phyloP scores from a whole-genome alignment of 2,329 filamentous ascomycete species.

The Rhytidhysteron rufulum region DNA sequence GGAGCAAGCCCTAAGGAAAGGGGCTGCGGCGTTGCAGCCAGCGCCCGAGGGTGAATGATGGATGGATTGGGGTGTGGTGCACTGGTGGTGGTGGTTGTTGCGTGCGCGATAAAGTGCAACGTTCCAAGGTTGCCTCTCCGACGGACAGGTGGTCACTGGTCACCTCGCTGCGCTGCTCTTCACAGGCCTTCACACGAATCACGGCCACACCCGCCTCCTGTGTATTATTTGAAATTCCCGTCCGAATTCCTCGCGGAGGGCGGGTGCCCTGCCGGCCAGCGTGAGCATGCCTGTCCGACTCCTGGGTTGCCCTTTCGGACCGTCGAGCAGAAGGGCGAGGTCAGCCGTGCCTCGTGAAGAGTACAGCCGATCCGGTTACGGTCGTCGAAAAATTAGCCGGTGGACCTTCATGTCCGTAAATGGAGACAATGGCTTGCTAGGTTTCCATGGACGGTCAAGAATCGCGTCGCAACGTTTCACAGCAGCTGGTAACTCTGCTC shows the following conservation, averaged over 20 bases:
- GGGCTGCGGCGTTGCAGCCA: conserved; percentile 10
- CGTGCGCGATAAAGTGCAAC: not conserved
- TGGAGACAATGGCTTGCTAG: conserved; percentile 19
- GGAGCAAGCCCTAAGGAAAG: conserved; percentile 19
- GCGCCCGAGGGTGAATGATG: not conserved
- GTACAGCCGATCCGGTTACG: conserved; percentile 16
- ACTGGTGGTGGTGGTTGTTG: not conserved
- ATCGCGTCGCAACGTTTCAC: conserved; percentile 2
- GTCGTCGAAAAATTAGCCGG: conserved; percentile 18
- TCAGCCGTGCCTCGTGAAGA: conserved; percentile 14
- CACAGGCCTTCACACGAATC: too few relatives aligned
- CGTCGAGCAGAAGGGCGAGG: conserved; percentile 3
- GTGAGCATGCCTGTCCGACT: conserved; percentile 1
- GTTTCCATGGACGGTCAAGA: not conserved
- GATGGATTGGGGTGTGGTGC: not conserved
- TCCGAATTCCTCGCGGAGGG: not conserved
- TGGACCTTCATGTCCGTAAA: conserved; percentile 13
- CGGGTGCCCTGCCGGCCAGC: not conserved
- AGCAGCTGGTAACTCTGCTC: not conserved
- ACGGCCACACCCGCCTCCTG: too few relatives aligned
- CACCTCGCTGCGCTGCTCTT: too few relatives aligned
- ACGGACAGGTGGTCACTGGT: too few relatives aligned
- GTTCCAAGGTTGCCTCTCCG: not conserved
- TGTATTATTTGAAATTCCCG: not conserved
- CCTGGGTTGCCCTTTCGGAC: conserved; percentile 1